These are phyloP conservation scores for Linaria vulgaris DNA, from an alignment of 257 asterid genomes.

Conservation along the genomic window DNA sequence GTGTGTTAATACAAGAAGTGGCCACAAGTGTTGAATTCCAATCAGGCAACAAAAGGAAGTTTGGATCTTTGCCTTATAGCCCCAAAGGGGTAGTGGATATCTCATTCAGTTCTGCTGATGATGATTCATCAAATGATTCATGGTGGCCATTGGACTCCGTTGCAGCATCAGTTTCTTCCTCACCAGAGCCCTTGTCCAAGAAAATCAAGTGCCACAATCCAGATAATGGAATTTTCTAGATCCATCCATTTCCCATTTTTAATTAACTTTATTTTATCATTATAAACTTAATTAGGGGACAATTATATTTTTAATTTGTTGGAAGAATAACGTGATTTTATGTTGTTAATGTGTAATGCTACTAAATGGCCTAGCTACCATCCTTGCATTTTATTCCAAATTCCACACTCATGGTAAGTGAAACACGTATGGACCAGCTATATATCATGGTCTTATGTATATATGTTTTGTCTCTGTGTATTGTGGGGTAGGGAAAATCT, in stretches of 20 bases:
- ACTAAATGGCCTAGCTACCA: constrained; percentile 39
- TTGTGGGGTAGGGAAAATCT: not conserved
- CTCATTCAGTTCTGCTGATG: constrained; percentile 55
- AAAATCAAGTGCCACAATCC: constrained; percentile 35
- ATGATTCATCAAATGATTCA: constrained; percentile 50
- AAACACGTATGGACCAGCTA: constrained; percentile 21
- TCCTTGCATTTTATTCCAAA: constrained; percentile 35
- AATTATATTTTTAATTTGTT: constrained; percentile 25
- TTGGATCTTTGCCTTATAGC: constrained; percentile 57
- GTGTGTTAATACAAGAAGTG: constrained; percentile 50
- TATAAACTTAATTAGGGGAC: constrained; percentile 18
- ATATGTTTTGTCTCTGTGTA: not conserved
- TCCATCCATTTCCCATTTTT: not conserved
- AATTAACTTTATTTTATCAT: not conserved
- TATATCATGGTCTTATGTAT: not conserved
- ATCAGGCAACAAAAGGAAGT: constrained; percentile 51
- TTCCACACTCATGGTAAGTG: constrained; percentile 26
- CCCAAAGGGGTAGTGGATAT: constrained; percentile 72
- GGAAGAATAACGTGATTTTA: constrained; percentile 29
- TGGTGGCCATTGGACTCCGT: constrained; percentile 46
- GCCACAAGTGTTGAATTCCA: constrained; percentile 34
- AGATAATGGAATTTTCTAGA: constrained; percentile 17
- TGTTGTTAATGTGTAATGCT: constrained; percentile 9
- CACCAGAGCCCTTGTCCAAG: constrained; percentile 71
- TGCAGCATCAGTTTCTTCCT: constrained; percentile 53